Conservation (phyloP, 768 basidiomycete species). For the Psilocybe cyanescens region DNA sequence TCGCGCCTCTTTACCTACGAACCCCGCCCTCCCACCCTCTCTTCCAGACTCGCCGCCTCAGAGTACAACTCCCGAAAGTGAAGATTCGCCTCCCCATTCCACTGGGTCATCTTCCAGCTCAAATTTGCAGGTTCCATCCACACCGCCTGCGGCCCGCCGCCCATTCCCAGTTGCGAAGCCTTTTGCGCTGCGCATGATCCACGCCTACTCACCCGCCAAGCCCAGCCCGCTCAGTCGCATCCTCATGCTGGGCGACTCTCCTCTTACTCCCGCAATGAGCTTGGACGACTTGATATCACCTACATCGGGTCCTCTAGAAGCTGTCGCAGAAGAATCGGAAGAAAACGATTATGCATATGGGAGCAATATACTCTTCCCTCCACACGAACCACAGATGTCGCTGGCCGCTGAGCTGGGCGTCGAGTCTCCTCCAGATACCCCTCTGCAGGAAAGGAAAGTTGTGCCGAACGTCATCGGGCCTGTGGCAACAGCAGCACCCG, state of each 20-base stretch:
- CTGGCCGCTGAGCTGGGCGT: constrained; percentile 51
- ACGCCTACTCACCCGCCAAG: constrained; percentile 81
- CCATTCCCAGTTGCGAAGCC: constrained; percentile 77
- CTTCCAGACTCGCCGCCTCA: constrained; percentile 21
- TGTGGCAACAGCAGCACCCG: neutral
- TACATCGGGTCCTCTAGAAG: constrained; percentile 29
- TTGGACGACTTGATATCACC: constrained; percentile 22
- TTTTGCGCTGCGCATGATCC: constrained; percentile 67
- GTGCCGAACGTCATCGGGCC: constrained; percentile 31
- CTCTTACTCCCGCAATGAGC: constrained; percentile 45
- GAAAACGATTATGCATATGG: constrained; percentile 27
- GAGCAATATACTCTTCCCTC: constrained; percentile 17
- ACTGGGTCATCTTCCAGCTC: constrained; percentile 6
- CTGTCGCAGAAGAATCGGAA: constrained; percentile 40
- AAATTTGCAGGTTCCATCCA: constrained; percentile 26
- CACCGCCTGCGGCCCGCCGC: constrained; percentile 38
- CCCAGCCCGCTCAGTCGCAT: constrained; percentile 84
- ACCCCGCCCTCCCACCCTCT: constrained; percentile 40
- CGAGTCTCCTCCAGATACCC: constrained; percentile 51
- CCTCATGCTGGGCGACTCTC: constrained; percentile 70
- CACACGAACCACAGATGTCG: constrained; percentile 33
- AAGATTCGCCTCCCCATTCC: constrained; percentile 14
- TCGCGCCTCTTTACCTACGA: constrained; percentile 61
- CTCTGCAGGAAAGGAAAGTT: constrained; percentile 54
- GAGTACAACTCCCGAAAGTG: constrained; percentile 11